Evolutionary conservation across 2,329 filamentous ascomycete species (phyloP), one percentile per base, ranked within the genome.

Genomic region (Aspergillus sp.): DNA sequence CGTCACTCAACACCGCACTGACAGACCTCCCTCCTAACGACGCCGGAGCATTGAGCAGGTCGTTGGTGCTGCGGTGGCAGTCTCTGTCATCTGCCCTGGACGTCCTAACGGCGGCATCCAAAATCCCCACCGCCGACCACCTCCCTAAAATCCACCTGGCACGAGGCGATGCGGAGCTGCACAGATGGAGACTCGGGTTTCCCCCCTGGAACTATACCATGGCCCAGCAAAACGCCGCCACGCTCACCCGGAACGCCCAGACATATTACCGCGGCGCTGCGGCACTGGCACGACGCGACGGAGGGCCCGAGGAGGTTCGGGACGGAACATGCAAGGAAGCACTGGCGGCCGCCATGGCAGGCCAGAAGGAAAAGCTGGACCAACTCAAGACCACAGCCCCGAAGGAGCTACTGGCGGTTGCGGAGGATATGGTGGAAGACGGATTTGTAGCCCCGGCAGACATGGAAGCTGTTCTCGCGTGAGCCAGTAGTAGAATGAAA

Each of bases 251-350:
- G 34, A 78, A 78, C 42, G 71, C 74, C 1, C 66, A 69, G 39
- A 72, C 67, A 4, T 77, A 72, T 45, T 78, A 74, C 44, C 65
- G 69, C 13, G 72, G 73, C 24, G 72, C 70, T 8, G 58, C 58
- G 24, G 58, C 57, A 22, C 40, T 63, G 5, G 60, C 60, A 4
- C 49, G 49, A 17, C 52, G 58, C 32, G 59, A 61, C 24, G 67
- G 65, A 10, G 58, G 61, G 5, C 38, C 30, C 2, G 62, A 67
- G 15, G 63, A 67, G 40, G 55, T 58, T 27, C 52, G 51, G 13
- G 65, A 67, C 32, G 68, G 61, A 13, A 55, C 58, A 22, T 60
- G 62, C 15, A 72, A 71, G 48, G 64, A 68, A 30, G 60, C 64
- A 4, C 51, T 74, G 14, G 68, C 61, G 2, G 61, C 64, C 38